These are phyloP conservation scores for Microbotryum scabiosae DNA, from an alignment of 1,284 basidiomycete species.

Conservation along the genomic window DNA sequence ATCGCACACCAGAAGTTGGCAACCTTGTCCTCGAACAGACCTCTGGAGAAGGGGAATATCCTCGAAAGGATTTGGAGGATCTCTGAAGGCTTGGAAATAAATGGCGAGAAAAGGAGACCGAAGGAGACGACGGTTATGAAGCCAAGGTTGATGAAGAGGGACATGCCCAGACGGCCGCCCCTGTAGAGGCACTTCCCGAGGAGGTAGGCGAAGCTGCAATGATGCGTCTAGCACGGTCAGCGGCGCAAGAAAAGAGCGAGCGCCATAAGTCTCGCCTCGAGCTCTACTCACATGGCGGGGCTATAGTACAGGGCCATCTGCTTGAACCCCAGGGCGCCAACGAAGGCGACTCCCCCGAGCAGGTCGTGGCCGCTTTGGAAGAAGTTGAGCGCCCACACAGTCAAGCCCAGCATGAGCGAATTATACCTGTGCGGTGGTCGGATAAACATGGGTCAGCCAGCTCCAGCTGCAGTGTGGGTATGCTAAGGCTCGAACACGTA, in stretches of 20 bases:
- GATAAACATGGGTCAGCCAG: neutral
- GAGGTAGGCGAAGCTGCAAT: conserved; percentile 54
- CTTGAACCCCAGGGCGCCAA: conserved; percentile 78
- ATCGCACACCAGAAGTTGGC: conserved; percentile 89
- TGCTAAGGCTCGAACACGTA: conserved; percentile 37
- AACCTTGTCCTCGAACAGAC: conserved; percentile 92
- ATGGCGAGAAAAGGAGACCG: conserved; percentile 62
- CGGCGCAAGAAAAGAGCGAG: neutral
- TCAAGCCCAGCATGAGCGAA: conserved; percentile 76
- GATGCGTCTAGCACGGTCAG: conserved; percentile 34
- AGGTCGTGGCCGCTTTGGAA: conserved; percentile 63
- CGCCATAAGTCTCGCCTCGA: too few relatives aligned
- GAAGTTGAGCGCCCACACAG: conserved; percentile 59
- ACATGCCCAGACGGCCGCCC: conserved; percentile 53
- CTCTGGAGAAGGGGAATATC: conserved; percentile 82
- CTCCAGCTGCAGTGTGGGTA: neutral
- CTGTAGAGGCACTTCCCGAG: conserved; percentile 71
- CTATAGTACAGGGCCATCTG: conserved; percentile 94
- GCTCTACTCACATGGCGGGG: conserved; percentile 54
- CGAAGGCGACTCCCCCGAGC: conserved; percentile 69
- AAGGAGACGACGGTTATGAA: conserved; percentile 49
- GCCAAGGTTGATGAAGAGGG: conserved; percentile 61
- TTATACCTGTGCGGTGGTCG: conserved; percentile 49
- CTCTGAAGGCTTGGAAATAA: conserved; percentile 52
- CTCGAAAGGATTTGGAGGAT: conserved; percentile 61